Percentiles rank a stretch among this genome's conserved stretches.
These are phyloP conservation scores for Triadica sebifera DNA, from an alignment of 345 rosid genomes.

Conservation along the genomic window DNA sequence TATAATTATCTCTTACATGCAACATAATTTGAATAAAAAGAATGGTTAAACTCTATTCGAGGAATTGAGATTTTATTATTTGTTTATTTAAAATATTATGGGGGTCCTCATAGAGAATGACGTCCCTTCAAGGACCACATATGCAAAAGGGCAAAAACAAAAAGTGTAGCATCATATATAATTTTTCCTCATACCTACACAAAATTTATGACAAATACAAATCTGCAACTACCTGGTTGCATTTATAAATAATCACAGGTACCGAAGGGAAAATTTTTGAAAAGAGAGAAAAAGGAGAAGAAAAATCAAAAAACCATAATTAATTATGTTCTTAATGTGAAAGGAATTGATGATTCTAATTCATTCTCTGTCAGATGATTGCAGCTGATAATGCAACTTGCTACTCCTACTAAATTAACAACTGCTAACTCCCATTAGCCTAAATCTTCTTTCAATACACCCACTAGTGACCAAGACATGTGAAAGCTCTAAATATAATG, in stretches of 20 bases:
- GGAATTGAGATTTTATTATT: background rate
- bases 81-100: background rate
- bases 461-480: constrained; percentile 7
- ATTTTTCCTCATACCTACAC: background rate
- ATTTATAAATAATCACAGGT: background rate
- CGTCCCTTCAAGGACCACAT: constrained; percentile 1
- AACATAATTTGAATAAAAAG: too few species aligned
- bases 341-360: background rate
- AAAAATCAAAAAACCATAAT: too few species aligned
- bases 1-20: too few species aligned
- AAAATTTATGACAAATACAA: background rate
- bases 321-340: background rate
- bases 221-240: background rate
- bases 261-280: background rate
- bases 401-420: too few species aligned
- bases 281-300: background rate
- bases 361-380: background rate
- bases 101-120: background rate
- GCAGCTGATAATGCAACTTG: too few species aligned
- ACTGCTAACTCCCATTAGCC: too few species aligned
- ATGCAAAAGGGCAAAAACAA: background rate
- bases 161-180: background rate
- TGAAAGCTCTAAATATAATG: too few species aligned
- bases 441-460: background rate
- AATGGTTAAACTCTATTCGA: background rate